phyloP scores from a whole-genome alignment of 768 basidiomycete species.

The Chalciporus chontae region DNA sequence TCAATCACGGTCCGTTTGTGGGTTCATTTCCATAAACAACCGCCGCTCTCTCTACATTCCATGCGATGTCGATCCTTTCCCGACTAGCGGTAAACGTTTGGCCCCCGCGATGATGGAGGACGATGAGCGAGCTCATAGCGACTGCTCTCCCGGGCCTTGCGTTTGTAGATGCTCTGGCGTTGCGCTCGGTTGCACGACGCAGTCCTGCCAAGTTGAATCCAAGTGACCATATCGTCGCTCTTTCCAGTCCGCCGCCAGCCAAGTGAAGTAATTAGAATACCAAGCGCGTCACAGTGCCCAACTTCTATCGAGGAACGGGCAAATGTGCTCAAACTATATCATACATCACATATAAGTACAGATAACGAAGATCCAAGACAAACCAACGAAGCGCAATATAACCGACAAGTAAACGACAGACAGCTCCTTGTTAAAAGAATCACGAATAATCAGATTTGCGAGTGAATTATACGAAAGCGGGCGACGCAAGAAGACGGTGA shows the following conservation, averaged over 20 bases:
- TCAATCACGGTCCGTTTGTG: not conserved
- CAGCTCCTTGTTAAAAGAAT: conserved; percentile 2
- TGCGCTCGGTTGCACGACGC: too few species aligned
- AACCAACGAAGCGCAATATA: not conserved
- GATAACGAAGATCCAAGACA: conserved; percentile 20
- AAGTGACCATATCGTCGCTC: too few species aligned
- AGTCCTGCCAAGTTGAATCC: too few species aligned
- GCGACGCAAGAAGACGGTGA: conserved; percentile 21
- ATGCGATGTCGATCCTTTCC: conserved; percentile 22
- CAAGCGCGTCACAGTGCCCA: not conserved
- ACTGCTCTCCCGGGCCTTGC: too few species aligned
- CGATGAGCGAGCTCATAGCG: too few species aligned
- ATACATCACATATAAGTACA: conserved; percentile 31
- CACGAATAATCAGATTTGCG: conserved; percentile 11
- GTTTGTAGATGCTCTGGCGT: too few species aligned
- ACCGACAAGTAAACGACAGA: not conserved
- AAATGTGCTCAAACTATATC: conserved; percentile 16
- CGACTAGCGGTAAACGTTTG: conserved; percentile 8
- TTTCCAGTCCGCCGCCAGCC: too few species aligned
- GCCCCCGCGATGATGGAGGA: not conserved
- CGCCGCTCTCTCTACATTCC: conserved; percentile 25
- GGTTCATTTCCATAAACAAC: conserved; percentile 34
- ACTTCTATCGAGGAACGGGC: not conserved
- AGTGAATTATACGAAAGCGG: conserved; percentile 22
- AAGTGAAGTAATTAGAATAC: too few species aligned